Percentiles rank a stretch among this genome's conserved stretches.
phyloP scores from a whole-genome alignment of 129 eudicot species.

The Helianthus annuus region DNA sequence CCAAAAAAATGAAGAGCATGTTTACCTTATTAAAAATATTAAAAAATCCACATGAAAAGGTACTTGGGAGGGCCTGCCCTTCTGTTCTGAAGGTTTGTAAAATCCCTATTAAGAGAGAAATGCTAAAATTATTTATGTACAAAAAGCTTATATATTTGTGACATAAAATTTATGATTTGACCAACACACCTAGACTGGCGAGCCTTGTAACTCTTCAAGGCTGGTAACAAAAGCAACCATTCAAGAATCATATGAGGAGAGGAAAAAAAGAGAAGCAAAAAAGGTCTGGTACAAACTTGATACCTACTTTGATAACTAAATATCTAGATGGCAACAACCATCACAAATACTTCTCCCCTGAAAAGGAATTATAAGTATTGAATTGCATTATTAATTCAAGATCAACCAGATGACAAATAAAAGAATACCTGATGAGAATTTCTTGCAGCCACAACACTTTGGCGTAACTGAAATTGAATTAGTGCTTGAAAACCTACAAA shows the following conservation, averaged over 20 bases:
- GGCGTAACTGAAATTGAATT: no score
- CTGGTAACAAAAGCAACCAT: constrained; percentile 43
- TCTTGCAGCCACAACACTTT: no score
- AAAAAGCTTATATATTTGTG: neutral
- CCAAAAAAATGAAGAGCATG: no score
- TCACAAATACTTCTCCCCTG: constrained; percentile 96
- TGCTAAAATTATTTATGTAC: constrained; percentile 19
- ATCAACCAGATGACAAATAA: no score
- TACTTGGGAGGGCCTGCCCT: constrained; percentile 91
- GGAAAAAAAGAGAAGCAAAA: neutral
- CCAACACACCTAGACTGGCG: constrained; percentile 79
- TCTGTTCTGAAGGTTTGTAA: constrained; percentile 92
- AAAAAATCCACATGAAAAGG: neutral
- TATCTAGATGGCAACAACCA: constrained; percentile 98
- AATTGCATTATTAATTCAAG: no score
- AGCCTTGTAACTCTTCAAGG: constrained; percentile 95
- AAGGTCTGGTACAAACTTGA: constrained; percentile 19
- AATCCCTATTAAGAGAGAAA: no score
- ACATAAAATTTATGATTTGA: neutral
- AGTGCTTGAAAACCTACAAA: no score
- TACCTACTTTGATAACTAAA: constrained; percentile 92
- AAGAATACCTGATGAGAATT: no score
- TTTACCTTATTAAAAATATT: no score
- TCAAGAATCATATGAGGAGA: neutral
- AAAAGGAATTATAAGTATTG: no score